Percentiles rank a stretch among this genome's conserved stretches.
Conservation (phyloP, 2,329 filamentous ascomycete genomes). For the Cladosporium austrohemisphaericum region DNA sequence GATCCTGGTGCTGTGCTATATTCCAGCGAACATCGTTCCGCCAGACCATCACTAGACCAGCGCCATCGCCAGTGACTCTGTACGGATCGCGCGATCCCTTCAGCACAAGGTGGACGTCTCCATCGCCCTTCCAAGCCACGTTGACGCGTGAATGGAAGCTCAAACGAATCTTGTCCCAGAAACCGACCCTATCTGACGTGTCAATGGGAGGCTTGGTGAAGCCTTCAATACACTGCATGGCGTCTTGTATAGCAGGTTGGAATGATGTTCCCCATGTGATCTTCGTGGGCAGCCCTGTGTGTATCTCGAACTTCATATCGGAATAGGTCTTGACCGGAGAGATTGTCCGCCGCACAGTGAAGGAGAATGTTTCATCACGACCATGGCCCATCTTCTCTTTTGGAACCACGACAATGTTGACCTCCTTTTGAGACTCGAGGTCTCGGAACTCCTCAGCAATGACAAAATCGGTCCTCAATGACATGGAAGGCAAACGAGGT, state of each 20-base stretch:
- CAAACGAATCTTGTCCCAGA: slow-evolving; percentile 97
- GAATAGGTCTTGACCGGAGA: slow-evolving; percentile 96
- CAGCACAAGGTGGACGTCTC: slow-evolving; percentile 87
- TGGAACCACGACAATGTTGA: slow-evolving; percentile 80
- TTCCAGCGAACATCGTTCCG: slow-evolving; percentile 87
- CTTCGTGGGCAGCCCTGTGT: slow-evolving; percentile 83
- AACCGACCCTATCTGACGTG: slow-evolving; percentile 87
- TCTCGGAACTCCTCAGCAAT: slow-evolving; percentile 91
- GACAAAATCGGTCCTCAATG: slow-evolving; percentile 85
- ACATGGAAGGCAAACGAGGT: slow-evolving; percentile 73
- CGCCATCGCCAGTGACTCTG: slow-evolving; percentile 83
- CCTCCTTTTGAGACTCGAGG: slow-evolving; percentile 71
- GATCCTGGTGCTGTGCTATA: slow-evolving; percentile 79
- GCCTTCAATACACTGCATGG: slow-evolving; percentile 99
- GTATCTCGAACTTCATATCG: slow-evolving; percentile 86
- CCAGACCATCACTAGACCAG: slow-evolving; percentile 98
- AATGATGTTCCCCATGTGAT: slow-evolving; percentile 98
- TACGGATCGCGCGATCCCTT: slow-evolving; percentile 92
- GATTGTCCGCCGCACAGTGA: slow-evolving; percentile 86
- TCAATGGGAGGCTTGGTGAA: slow-evolving; percentile 96
- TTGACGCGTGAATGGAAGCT: slow-evolving; percentile 89
- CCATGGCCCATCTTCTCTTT: slow-evolving; percentile 56
- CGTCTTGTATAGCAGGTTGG: slow-evolving; percentile 95
- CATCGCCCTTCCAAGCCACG: slow-evolving; percentile 89
- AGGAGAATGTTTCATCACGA: slow-evolving; percentile 65